Evolutionary conservation across 805 yeast genomes (phyloP).

Genomic region (Isabelozyma rhagii): DNA sequence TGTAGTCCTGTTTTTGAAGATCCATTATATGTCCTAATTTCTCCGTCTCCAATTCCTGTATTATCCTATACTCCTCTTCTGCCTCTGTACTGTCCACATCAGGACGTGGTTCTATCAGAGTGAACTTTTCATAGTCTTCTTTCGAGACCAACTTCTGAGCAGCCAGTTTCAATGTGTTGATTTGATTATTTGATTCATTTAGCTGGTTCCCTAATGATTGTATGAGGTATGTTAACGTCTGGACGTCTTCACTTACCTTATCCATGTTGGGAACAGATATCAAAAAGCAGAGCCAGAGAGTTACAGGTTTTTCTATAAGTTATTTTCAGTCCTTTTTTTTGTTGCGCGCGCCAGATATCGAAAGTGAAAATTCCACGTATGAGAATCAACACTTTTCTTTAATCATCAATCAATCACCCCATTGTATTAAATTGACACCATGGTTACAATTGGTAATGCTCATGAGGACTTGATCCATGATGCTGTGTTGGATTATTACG

Average conservation of each 20-base stretch:
- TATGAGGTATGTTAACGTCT: constrained; percentile 11
- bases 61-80: constrained; percentile 9
- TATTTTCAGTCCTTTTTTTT: too few species aligned
- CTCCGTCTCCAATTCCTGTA: constrained; percentile 23
- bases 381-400: too few species aligned
- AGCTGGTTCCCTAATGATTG: constrained; percentile 15
- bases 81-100: background rate
- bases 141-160: constrained; percentile 15
- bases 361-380: too few species aligned
- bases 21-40: constrained; percentile 31
- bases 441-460: constrained; percentile 86
- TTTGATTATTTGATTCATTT: constrained; percentile 15
- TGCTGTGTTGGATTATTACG: constrained; percentile 95
- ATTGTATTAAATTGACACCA: constrained; percentile 4
- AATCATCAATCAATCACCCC: too few species aligned
- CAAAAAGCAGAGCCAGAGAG: too few species aligned
- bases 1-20: constrained; percentile 37
- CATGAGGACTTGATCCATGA: constrained; percentile 94
- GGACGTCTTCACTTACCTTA: constrained; percentile 15
- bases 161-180: constrained; percentile 14
- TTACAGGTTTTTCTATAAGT: too few species aligned
- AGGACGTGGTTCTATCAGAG: background rate
- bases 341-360: too few species aligned
- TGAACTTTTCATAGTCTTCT: constrained; percentile 8
- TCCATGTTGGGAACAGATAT: constrained; percentile 10